phyloP scores from a whole-genome alignment of 352 stramenopile genomes.

The Thraustochytrium sp. region DNA sequence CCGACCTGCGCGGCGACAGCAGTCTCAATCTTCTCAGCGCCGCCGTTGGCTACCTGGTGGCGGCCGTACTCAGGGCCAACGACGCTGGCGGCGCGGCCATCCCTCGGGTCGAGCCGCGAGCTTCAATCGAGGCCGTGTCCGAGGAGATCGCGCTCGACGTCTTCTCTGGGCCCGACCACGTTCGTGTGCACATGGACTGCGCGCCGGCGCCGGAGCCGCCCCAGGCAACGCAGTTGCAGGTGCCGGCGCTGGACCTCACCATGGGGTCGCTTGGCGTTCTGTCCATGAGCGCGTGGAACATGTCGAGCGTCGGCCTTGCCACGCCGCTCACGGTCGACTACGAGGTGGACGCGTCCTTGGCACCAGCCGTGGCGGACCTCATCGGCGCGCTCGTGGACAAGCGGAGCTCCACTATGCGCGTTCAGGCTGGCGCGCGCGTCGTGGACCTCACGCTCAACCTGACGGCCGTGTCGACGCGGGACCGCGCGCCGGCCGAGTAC shows the following conservation, averaged over 20 bases:
- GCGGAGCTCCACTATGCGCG: not conserved
- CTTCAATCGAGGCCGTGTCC: not conserved
- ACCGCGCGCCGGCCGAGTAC: not conserved
- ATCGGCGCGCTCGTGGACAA: not conserved
- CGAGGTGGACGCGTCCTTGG: not conserved
- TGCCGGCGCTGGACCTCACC: not conserved
- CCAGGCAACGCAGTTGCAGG: not conserved
- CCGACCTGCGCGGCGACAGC: not conserved
- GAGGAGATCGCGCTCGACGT: not conserved
- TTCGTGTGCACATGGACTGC: not conserved
- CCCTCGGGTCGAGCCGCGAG: not conserved
- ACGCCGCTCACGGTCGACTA: not conserved
- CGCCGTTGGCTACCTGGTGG: not conserved
- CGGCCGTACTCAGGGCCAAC: not conserved
- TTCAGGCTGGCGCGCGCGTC: not conserved
- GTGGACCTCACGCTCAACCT: not conserved
- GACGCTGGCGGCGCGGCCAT: not conserved
- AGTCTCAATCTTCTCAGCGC: not conserved
- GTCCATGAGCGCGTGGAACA: not conserved
- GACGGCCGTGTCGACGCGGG: not conserved
- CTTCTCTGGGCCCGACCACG: conserved; percentile 11
- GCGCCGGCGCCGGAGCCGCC: not conserved
- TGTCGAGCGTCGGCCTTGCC: not conserved
- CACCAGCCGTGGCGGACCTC: not conserved
- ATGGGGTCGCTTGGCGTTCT: not conserved